Percentiles rank a stretch among this genome's conserved stretches.
These are phyloP conservation scores for Fusarium xyrophilum DNA, from an alignment of 2,329 filamentous ascomycete species.

Conservation along the genomic window DNA sequence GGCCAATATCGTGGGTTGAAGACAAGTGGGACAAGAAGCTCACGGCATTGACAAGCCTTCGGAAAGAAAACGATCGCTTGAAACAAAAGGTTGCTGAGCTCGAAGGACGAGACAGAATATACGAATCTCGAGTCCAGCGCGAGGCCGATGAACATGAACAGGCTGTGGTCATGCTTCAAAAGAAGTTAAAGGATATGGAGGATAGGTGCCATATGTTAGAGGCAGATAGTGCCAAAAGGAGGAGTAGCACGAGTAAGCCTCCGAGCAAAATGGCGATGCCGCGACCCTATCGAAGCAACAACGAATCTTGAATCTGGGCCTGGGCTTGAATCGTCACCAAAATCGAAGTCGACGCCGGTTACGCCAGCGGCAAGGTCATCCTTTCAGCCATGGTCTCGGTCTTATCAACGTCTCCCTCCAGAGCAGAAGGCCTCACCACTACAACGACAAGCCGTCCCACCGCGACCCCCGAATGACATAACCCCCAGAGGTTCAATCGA, in stretches of 20 bases:
- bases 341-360: conserved; percentile 38
- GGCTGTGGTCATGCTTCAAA: conserved; percentile 44
- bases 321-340: conserved; percentile 32
- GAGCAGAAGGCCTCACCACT: conserved; percentile 16
- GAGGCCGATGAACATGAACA: conserved; percentile 47
- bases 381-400: conserved; percentile 27
- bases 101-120: conserved; percentile 51
- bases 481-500: conserved; percentile 17
- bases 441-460: conserved; percentile 15
- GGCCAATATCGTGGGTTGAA: conserved; percentile 47
- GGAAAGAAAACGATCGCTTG: conserved; percentile 45
- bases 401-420: conserved; percentile 21
- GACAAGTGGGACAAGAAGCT: conserved; percentile 49
- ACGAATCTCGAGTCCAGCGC: conserved; percentile 48
- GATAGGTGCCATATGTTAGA: conserved; percentile 44
- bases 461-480: conserved; percentile 12
- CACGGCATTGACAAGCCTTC: conserved; percentile 40
- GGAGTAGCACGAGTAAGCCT: conserved; percentile 29
- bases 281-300: conserved; percentile 26
- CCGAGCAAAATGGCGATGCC: conserved; percentile 26
- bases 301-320: conserved; percentile 17
- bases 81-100: conserved; percentile 46
- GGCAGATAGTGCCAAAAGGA: conserved; percentile 34
- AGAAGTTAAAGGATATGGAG: conserved; percentile 48
- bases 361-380: conserved; percentile 32